Evolutionary conservation across 768 basidiomycete species (phyloP), one percentile per base, ranked within the genome.

Genomic region (Leccinum incarnatum): DNA sequence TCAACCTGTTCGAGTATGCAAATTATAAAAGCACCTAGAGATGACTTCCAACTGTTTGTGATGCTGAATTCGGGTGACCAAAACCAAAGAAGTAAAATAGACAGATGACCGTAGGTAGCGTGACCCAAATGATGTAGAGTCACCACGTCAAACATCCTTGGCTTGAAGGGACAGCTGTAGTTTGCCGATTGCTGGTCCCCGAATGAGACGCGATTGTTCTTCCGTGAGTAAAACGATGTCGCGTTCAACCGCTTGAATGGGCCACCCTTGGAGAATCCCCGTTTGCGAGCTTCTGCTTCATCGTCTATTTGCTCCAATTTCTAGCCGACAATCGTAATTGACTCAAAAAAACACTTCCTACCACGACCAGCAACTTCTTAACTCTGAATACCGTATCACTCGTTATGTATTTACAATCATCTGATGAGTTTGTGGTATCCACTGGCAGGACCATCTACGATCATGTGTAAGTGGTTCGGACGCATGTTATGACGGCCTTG

Each of bases 351-450:
- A 40, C 7, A 19, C 8, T 15, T 42, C 5, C 53, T 72, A 92
- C 91, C 62, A 91, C 83, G 19, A 93, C 80, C 27, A 95, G 77
- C 7, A 87, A 90, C 51, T 81, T 80, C 72, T 91, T 91, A 23
- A 91, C 91, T 10, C 93, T 91, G 71, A 93, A 93, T 3, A 93
- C 90, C 14, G 83, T 78, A 67, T 94, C 92, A 59, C 84, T 90
- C 6, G 72, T 72, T 23, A 93, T 61, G 66, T 82, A 93, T 3
- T 76, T 70, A 63, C 91, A 88, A 5, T 83, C 86, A 56, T 87
- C 82, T 93, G 17, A 79, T 75, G 23, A 95, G 81, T 46, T 82
- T 87, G 67, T 85, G 85, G 70, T 79, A 93, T 30, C 90, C 91
- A 5, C 21, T 21, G 21, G 21, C 21, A 29, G 82, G 80, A 0